Percentiles rank a stretch among this genome's conserved stretches.
Conservation (phyloP, 2,329 filamentous ascomycete species). For the Westerdykella ornata region DNA sequence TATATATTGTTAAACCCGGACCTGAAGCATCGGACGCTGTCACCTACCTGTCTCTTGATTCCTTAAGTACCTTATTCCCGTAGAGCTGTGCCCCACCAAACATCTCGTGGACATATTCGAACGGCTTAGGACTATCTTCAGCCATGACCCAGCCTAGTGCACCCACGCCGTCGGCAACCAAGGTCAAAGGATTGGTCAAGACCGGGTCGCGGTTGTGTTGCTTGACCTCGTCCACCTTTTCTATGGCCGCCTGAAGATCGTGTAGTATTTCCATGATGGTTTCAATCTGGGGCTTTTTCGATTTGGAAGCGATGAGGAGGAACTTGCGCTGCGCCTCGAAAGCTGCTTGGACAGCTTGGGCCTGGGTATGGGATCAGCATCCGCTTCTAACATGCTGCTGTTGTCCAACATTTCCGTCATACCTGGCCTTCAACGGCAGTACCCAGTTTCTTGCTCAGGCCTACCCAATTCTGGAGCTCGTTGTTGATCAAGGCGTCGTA, state of each 20-base stretch:
- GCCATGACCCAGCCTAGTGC: constrained; percentile 86
- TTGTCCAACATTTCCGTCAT: constrained; percentile 16
- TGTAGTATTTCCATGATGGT: constrained; percentile 72
- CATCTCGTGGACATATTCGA: constrained; percentile 77
- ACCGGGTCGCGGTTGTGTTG: constrained; percentile 71
- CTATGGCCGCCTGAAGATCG: constrained; percentile 76
- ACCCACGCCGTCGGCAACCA: constrained; percentile 84
- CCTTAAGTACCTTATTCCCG: constrained; percentile 87
- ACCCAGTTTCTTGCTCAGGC: constrained; percentile 70
- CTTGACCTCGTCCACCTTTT: constrained; percentile 70
- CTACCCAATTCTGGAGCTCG: constrained; percentile 70
- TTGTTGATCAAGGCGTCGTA: constrained; percentile 73
- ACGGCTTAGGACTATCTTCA: constrained; percentile 61
- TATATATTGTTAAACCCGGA: constrained; percentile 34
- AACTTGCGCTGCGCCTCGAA: constrained; percentile 85
- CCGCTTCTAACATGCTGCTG: background rate
- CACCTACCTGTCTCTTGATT: constrained; percentile 70
- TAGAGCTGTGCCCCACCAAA: constrained; percentile 84
- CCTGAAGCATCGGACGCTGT: background rate
- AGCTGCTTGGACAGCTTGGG: constrained; percentile 53
- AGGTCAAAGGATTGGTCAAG: constrained; percentile 73
- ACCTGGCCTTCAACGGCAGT: constrained; percentile 76
- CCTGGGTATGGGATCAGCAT: constrained; percentile 29
- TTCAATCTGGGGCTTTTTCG: constrained; percentile 78
- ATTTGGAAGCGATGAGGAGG: constrained; percentile 78